Conservation (phyloP, 805 yeast species). For the Yarrowia sp. region DNA sequence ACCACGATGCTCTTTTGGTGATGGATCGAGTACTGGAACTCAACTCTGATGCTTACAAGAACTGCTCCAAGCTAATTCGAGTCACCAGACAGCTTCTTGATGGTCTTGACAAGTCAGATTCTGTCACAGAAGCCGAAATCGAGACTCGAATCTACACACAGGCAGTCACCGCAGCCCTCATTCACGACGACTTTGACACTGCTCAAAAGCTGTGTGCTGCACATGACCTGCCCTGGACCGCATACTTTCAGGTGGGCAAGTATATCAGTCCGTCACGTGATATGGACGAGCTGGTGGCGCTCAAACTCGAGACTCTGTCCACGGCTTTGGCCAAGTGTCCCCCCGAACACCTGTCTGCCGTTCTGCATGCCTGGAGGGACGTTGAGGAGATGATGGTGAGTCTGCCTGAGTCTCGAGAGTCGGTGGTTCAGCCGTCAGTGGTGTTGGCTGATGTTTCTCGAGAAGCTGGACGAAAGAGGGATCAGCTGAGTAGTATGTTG, state of each 20-base stretch:
- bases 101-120: conserved; percentile 38
- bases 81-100: conserved; percentile 41
- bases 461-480: conserved; percentile 47
- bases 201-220: conserved; percentile 54
- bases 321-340: conserved; percentile 61
- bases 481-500: conserved; percentile 58
- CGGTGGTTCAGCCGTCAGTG: conserved; percentile 43
- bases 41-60: conserved; percentile 48
- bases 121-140: conserved; percentile 29
- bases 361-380: conserved; percentile 22
- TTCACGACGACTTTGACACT: conserved; percentile 64
- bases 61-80: conserved; percentile 44
- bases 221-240: conserved; percentile 62
- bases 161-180: conserved; percentile 72
- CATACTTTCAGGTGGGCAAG: conserved; percentile 77
- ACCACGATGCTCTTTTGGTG: conserved; percentile 45
- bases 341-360: conserved; percentile 48
- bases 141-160: conserved; percentile 46
- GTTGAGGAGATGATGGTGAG: conserved; percentile 26
- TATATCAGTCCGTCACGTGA: conserved; percentile 53
- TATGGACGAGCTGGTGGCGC: conserved; percentile 55
- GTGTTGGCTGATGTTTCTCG: conserved; percentile 43
- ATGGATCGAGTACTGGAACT: conserved; percentile 47
- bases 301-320: conserved; percentile 64
- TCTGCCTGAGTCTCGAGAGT: conserved; percentile 40